Evolutionary conservation across 371 early-diverging fungal species (phyloP).

Genomic region (Blakeslea trispora): DNA sequence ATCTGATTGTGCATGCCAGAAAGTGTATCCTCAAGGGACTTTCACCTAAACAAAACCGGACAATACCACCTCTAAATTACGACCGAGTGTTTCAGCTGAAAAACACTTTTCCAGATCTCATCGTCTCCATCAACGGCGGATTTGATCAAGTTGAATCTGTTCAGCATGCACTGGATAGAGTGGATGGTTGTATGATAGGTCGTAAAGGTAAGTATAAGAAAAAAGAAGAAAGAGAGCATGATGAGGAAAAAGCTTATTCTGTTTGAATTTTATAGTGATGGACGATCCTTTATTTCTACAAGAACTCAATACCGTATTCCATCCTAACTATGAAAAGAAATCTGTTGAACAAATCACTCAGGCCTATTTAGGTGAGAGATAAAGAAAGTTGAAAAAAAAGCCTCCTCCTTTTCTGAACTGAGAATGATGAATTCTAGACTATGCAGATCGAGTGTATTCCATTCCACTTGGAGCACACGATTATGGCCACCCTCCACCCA

Average conservation of each 20-base stretch:
- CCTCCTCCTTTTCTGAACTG: no score
- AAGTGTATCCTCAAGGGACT: conserved; percentile 85
- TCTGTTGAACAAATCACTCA: conserved; percentile 38
- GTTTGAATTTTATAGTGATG: conserved; percentile 31
- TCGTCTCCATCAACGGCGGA: conserved; percentile 84
- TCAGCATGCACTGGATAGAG: conserved; percentile 43
- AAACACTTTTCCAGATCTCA: conserved; percentile 62
- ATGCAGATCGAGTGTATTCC: conserved; percentile 29
- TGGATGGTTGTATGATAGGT: conserved; percentile 80
- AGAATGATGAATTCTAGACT: no score
- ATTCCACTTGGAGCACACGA: conserved; percentile 5
- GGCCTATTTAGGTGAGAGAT: no score
- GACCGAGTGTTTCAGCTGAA: conserved; percentile 72
- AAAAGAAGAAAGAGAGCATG: neutral
- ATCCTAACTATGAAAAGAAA: conserved; percentile 22
- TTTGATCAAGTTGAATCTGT: conserved; percentile 55
- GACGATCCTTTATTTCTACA: conserved; percentile 42
- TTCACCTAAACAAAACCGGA: conserved; percentile 85
- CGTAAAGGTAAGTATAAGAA: conserved; percentile 61
- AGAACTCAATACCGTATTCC: conserved; percentile 29
- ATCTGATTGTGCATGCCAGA: conserved; percentile 86
- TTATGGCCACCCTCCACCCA: conserved; percentile 32
- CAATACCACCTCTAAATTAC: conserved; percentile 79
- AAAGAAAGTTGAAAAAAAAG: no score
- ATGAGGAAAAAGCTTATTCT: conserved; percentile 7